Conservation (phyloP, 192 early-diverging fungal genomes). For the Diversispora eburnea region DNA sequence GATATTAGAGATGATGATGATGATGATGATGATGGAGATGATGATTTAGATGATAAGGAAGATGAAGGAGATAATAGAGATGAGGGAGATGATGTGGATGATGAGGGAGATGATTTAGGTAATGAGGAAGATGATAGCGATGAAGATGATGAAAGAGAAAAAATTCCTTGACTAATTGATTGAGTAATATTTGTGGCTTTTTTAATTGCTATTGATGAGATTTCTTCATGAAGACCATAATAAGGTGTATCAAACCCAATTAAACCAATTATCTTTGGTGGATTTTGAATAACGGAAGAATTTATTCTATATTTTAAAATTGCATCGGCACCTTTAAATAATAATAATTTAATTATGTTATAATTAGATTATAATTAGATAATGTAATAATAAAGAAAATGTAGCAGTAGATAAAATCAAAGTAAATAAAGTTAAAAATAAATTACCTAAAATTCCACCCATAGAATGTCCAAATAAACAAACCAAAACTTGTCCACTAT, state of each 20-base stretch:
- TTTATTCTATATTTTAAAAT: slow-evolving; percentile 34
- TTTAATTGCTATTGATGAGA: slow-evolving; percentile 31
- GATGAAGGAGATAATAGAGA: too few species aligned
- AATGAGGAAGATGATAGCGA: too few species aligned
- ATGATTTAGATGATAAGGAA: too few species aligned
- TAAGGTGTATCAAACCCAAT: slow-evolving; percentile 57
- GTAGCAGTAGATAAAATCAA: too few species aligned
- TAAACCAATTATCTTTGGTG: slow-evolving; percentile 44
- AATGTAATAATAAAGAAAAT: background rate
- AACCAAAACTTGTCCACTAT: slow-evolving; percentile 31
- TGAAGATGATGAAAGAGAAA: background rate
- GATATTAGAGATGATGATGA: too few species aligned
- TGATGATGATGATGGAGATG: too few species aligned
- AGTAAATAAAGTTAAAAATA: too few species aligned
- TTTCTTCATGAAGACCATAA: slow-evolving; percentile 45
- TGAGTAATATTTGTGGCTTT: background rate
- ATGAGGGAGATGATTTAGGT: too few species aligned
- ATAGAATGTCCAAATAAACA: slow-evolving; percentile 50
- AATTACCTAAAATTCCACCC: slow-evolving; percentile 60
- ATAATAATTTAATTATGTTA: too few species aligned
- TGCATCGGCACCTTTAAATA: slow-evolving; percentile 43
- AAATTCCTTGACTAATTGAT: background rate
- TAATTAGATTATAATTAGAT: background rate
- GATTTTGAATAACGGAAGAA: background rate
- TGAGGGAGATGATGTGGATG: too few species aligned